Percentiles rank a stretch among this genome's conserved stretches.
Evolutionary conservation across 2,329 filamentous ascomycete genomes (phyloP).

Genomic region (Aureobasidium subglaciale): DNA sequence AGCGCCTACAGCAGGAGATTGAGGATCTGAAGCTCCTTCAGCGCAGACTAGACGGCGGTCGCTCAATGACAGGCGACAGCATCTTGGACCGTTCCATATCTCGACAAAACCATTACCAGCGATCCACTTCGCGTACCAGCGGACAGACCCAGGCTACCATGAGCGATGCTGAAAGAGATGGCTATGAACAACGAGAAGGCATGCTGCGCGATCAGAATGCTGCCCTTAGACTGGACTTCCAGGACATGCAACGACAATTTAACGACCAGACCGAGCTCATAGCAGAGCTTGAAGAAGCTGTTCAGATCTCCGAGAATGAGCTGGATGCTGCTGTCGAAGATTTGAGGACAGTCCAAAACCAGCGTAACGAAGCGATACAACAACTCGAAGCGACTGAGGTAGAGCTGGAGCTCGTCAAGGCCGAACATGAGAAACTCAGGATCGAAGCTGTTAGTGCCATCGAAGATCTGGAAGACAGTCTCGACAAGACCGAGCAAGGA

Average conservation of each 20-base stretch:
- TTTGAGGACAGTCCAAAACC: slow-evolving; percentile 67
- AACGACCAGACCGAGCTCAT: slow-evolving; percentile 75
- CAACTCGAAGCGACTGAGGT: slow-evolving; percentile 60
- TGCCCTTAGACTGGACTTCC: slow-evolving; percentile 78
- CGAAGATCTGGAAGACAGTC: slow-evolving; percentile 37
- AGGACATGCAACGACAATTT: slow-evolving; percentile 76
- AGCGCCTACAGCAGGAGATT: slow-evolving; percentile 91
- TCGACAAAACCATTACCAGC: slow-evolving; percentile 57
- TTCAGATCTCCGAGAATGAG: slow-evolving; percentile 68
- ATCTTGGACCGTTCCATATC: slow-evolving; percentile 93
- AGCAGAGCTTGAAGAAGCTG: slow-evolving; percentile 61
- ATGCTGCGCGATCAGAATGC: slow-evolving; percentile 81
- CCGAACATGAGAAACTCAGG: slow-evolving; percentile 44
- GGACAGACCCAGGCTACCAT: slow-evolving; percentile 58
- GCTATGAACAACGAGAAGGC: slow-evolving; percentile 76
- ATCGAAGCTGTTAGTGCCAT: slow-evolving; percentile 54
- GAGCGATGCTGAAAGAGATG: slow-evolving; percentile 75
- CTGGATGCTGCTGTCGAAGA: slow-evolving; percentile 74
- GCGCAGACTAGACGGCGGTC: slow-evolving; percentile 57
- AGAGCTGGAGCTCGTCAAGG: slow-evolving; percentile 49
- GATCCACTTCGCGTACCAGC: slow-evolving; percentile 69
- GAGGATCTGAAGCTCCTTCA: slow-evolving; percentile 90
- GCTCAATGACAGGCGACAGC: slow-evolving; percentile 68
- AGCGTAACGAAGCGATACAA: slow-evolving; percentile 78
- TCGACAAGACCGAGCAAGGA: slow-evolving; percentile 61